A percentile compares a stretch with the other conserved stretches of the same genome.
phyloP scores from a whole-genome alignment of 1,284 basidiomycete genomes.

The Leccinum pachyderme region DNA sequence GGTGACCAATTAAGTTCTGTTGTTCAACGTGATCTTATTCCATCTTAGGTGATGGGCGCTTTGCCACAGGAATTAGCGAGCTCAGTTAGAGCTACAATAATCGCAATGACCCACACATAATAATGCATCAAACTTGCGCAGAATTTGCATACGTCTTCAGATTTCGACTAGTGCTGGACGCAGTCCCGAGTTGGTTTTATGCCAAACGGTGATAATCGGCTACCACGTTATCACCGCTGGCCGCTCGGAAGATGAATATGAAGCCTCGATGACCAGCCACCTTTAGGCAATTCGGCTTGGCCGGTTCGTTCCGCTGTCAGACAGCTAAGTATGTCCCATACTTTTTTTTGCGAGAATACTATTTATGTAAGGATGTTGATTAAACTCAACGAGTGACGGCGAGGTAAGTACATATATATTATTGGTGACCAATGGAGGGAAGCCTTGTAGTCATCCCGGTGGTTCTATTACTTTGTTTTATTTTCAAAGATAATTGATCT shows the following conservation, averaged over 20 bases:
- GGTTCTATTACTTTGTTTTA: neutral
- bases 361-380: conserved; percentile 1
- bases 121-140: conserved; percentile 8
- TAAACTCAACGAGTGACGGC: conserved; percentile 2
- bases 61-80: conserved; percentile 44
- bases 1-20: conserved; percentile 41
- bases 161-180: neutral
- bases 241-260: conserved; percentile 46
- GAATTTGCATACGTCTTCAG: conserved; percentile 6
- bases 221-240: conserved; percentile 37
- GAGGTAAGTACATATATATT: neutral
- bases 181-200: conserved; percentile 10
- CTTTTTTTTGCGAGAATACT: neutral
- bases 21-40: conserved; percentile 6
- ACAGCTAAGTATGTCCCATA: conserved; percentile 32
- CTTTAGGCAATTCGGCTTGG: conserved; percentile 32
- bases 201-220: conserved; percentile 31
- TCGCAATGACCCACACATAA: conserved; percentile 5
- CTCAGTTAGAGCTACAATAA: conserved; percentile 19
- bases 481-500: neutral
- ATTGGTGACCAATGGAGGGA: neutral
- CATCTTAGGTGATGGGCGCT: conserved; percentile 40
- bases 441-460: neutral
- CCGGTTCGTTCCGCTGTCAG: conserved; percentile 67
- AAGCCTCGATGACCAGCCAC: conserved; percentile 47